Evolutionary conservation across 345 rosid genomes (phyloP), one percentile per base, ranked within the genome.

Genomic region (Populus tremula): DNA sequence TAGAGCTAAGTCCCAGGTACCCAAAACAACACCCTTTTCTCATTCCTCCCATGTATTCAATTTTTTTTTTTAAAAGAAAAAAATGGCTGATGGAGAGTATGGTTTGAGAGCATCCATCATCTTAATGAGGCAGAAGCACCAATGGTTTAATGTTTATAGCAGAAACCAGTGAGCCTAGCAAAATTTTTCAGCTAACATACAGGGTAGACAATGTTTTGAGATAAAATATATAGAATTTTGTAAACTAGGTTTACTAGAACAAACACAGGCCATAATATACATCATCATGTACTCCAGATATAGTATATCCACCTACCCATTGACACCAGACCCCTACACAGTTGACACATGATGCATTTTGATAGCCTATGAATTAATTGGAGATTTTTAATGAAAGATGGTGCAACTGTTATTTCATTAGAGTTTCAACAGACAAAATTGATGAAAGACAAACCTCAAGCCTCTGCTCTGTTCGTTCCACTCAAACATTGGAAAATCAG

Each of bases 401-500:
- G 75, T 31, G 7, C 33, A 73, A 23, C 21, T 18, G 9, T 67
- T 50, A 62, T 69, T 38, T 80, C 36, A 79, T 69, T 33, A 56
- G 63, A 77, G 64, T 47, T 35, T 38, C 65, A 56, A 74, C 5
- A 59, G 17, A 45, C 23, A 75, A 76, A 71, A 62, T 8, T 59
- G 13, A 65, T 23, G 84, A 75, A 49, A 56, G 17, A 79, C 91
- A 39, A 43, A 96, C 99, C 97, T 96, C 99, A 79, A 91, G 90
- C 74, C 99, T 87, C 79, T 96, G 90, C 84, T 93, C 98, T 49
- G 80, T 72, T 90, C 93, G 65, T 92, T 96, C 99, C 99, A 92
- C 84, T 93, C 96, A 54, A 96, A 96, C 98, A 96, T 91, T 11
- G 99, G 98, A 82, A 96, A 96, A 79, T 93, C 99, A 62, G 97